Base-by-base conservation (phyloP, 2,329 filamentous ascomycete species). In the Aphanoascus verrucosus region DNA sequence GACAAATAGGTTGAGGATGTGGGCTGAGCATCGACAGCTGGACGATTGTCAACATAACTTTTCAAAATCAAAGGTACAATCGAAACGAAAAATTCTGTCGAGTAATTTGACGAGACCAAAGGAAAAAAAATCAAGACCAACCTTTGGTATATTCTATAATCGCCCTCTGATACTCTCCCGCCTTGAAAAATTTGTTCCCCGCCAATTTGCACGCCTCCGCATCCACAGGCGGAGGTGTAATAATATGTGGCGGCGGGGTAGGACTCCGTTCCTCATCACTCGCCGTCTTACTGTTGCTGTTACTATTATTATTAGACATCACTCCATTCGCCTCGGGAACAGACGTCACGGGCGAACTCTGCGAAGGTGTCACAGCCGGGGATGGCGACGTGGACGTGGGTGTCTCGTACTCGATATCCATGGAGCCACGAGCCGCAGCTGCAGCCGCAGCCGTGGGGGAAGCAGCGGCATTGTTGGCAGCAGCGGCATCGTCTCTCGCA, bases 181-280 rank as follows among this genome's bases (percentile, higher is more conserved):
- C 87, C 75, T 96, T 97, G 80, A 96, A 98, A 66, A 88, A 91
- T 65, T 93, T 93, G 74, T 98, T 98, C 55, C 93, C 93, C 1
- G 87, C 82, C 62, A 86, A 81, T 77, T 98, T 98, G 79, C 85
- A 95, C 11, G 82, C 78, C 72, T 98, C 93, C 23, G 91, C 88
- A 66, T 96, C 88, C 52, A 91, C 86, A 41, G 62, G 69, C 58
- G 59, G 69, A 65, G 54, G 71, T 9, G 71, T 71, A 60, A 69
- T 74, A 62, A 56, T 60, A 59, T 76, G 72, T 15, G 72, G 73
- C 49, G 71, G 74, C 50, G 73, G 74, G 52, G 72, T 71, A 3
- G 70, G 73, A 56, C 69, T 74, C 48, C 68, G 65, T 52, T 71
- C 67, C 47, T 61, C 57, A 14, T 70, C 62, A 41, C 60, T 60